Base-by-base conservation (phyloP, 2,329 filamentous ascomycete species). In the Colletotrichum sp. region DNA sequence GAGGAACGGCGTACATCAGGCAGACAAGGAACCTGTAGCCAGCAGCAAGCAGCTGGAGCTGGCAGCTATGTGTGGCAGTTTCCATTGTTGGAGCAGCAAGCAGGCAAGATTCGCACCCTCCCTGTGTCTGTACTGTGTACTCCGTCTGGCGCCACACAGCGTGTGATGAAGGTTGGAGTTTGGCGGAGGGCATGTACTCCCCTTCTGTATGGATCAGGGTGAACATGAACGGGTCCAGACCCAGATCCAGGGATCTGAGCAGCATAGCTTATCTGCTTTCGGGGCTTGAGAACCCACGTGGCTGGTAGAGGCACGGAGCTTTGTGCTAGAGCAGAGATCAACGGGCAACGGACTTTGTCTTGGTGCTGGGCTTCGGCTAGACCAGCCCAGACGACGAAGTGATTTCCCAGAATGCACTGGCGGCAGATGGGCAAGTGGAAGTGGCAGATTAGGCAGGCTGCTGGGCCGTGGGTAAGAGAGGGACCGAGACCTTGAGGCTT, bases 211-310 rank as follows among this genome's bases (percentile, higher is more conserved):
- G 57, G 63, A 71, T 62, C 39, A 63, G 39, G 68, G 28, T 39
- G 36, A 60, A 13, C 12, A 34, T 34, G 55, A 63, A 65, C 18
- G 34, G 73, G 69, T 26, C 57, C 55, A 39, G 63, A 44, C 63
- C 73, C 63, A 49, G 69, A 64, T 64, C 69, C 69, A 72, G 70
- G 64, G 69, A 76, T 72, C 69, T 72, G 69, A 72, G 44, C 44
- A 64, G 69, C 39, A 68, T 72, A 75, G 73, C 64, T 64, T 76
- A 72, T 72, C 69, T 76, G 63, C 55, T 68, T 72, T 76, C 64
- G 32, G 63, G 62, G 60, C 39, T 39, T 63, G 34, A 10, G 57
- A n/a, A 16, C 44, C 73, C 73, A 76, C 73, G 73, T 76, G 73
- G 73, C 70, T 55, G 57, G 63, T 26, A 49, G 26, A 75, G 63